Conservation (phyloP, 371 early-diverging fungal species). For the Mortierella sp. region DNA sequence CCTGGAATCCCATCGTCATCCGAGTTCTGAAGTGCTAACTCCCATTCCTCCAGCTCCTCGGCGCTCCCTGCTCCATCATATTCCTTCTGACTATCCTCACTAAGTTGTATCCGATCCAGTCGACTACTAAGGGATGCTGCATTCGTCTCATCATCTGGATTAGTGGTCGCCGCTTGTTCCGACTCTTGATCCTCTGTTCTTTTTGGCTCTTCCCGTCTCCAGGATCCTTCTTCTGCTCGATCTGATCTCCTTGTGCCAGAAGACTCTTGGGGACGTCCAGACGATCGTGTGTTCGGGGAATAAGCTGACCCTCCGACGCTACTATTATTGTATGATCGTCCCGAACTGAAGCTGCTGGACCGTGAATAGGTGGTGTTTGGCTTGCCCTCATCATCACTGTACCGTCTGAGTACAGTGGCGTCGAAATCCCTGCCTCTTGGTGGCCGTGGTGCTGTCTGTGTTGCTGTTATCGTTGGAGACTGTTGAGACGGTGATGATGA, state of each 20-base stretch:
- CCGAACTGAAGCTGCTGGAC: constrained; percentile 24
- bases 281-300: neutral
- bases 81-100: constrained; percentile 1
- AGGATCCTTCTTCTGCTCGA: constrained; percentile 22
- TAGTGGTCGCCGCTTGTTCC: neutral
- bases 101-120: constrained; percentile 11
- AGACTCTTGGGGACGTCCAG: constrained; percentile 6
- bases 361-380: constrained; percentile 28
- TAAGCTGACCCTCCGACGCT: no score
- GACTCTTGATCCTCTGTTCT: neutral
- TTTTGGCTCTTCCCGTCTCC: constrained; percentile 17
- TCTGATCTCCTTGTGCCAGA: constrained; percentile 11
- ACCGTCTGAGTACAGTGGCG: constrained; percentile 47
- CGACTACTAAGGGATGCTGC: constrained; percentile 2
- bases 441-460: constrained; percentile 21
- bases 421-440: constrained; percentile 55
- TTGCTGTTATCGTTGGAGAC: constrained; percentile 9
- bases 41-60: constrained; percentile 51
- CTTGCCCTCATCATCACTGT: constrained; percentile 34
- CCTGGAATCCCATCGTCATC: constrained; percentile 40
- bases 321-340: constrained; percentile 12
- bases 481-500: constrained; percentile 2
- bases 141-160: constrained; percentile 1
- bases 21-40: constrained; percentile 38
- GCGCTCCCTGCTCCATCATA: constrained; percentile 11